Conservation (phyloP, 2,329 filamentous ascomycete genomes). For the Stemphylium beticola region DNA sequence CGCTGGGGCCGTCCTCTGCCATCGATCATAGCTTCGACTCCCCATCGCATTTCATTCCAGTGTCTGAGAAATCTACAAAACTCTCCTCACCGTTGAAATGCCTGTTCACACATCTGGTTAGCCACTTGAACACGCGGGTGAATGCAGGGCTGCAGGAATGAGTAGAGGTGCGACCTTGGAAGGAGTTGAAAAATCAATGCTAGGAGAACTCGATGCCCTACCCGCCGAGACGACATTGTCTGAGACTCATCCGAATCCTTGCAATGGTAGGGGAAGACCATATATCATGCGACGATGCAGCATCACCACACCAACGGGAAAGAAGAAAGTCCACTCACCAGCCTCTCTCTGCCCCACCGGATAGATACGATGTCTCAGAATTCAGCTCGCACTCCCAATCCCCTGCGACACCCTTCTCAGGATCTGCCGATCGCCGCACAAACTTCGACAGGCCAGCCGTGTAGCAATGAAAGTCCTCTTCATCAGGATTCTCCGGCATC, state of each 20-base stretch:
- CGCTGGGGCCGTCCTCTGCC: background rate
- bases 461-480: conserved; percentile 83
- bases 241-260: no score
- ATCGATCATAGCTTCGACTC: conserved; percentile 33
- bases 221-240: no score
- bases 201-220: background rate
- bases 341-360: conserved; percentile 80
- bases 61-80: conserved; percentile 39
- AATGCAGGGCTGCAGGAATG: no score
- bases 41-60: conserved; percentile 18
- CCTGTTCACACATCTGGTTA: conserved; percentile 23
- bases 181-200: background rate
- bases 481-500: conserved; percentile 73
- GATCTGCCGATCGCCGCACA: conserved; percentile 53
- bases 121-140: background rate
- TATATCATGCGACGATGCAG: background rate
- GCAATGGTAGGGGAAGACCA: conserved; percentile 2
- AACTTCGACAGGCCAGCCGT: conserved; percentile 82
- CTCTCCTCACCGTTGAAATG: conserved; percentile 48
- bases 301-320: background rate
- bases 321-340: conserved; percentile 65
- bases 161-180: no score
- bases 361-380: conserved; percentile 84
- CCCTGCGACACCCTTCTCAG: conserved; percentile 69
- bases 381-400: conserved; percentile 82